Evolutionary conservation across 1,139 yeast species (phyloP), one percentile per base, ranked within the genome.

Genomic region (Torulaspora globosa): DNA sequence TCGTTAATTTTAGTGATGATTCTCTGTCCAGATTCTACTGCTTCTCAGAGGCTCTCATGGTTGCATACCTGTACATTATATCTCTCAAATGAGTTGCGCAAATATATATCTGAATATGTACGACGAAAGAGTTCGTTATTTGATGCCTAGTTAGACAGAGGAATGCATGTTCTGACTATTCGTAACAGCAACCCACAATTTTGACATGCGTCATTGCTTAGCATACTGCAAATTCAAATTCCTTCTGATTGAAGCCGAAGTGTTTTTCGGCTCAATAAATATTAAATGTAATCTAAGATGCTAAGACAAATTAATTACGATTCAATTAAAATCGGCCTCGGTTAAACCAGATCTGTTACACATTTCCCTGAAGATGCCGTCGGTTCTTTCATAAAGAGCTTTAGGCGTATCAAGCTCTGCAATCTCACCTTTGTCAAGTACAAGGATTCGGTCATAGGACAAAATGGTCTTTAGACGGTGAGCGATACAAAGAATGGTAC

Each of bases 401-500:
- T 59, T 55, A 11, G 84, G 84, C 1, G 75, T 69, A 56, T 79
- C 90, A 58, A 74, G 78, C 60, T 83, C 88, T 27, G 68, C 72
- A 33, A 80, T 69, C 50, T 73, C 73, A 48, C 90, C 90, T 43
- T 74, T 69, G 47, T 83, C 89, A 62, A 84, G 64, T 9, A 84
- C 89, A 54, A 84, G 60, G 40, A 84, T 78, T 46, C 76, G 70
- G 63, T 84, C 89, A 61, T 83, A 84, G 50, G 73, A 70, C 52
- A 82, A 60, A 55, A 84, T 82, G 0, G 90, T 82, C 57, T 78
- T 78, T 63, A 84, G 68, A 59, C 92, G 76, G 61, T 85, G 95
- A 3, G 95, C 94, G 67, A 85, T 83, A 60, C 90, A 83, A 57
- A 85, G 68, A 44, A 84, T 80, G 0, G 94, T 84, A 63, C 90